Base-by-base conservation (phyloP, 495 filamentous ascomycete species). In the Hypomontagnella submonticulosa region DNA sequence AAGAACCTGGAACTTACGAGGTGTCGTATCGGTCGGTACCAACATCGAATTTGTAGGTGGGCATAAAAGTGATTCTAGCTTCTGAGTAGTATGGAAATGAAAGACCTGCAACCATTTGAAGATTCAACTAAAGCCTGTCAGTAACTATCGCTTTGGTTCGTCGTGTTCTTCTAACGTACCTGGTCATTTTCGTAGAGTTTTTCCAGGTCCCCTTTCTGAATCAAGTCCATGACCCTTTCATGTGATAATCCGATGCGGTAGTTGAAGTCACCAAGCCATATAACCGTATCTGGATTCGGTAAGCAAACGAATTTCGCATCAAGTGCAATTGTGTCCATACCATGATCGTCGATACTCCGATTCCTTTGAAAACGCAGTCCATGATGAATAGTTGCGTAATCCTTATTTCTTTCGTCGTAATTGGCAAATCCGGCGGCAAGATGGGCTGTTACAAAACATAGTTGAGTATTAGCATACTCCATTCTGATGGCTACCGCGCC, bases 261-360 rank as follows among this genome's bases (percentile, higher is more conserved):
- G 70, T 99, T 99, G 79, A 99, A 99, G 75, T 99, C 95, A 6
- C 95, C 95, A 42, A 97, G 83, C 96, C 96, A 99, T 59, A 99
- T 90, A n/a, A 98, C 87, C 19, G 87, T 88, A 73, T 97, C 81
- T 83, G 43, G 64, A 46, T 49, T 42, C 11, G 8, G 46, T 62
- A 36, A 48, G 46, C 23, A 41, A 38, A 43, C n/a, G 32, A n/a
- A 40, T 7, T 20, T 18, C 16, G 8, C 27, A 41, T 11, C n/a
- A 15, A 7, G 13, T 15, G 13, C 11, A 42, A 37, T 33, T 12
- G 5, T 13, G 1, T 32, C 66, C 79, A 58, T 73, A 81, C 80
- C 91, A 71, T 99, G 95, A 72, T 97, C 89, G 57, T 94, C 90
- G 61, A 99, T 97, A 19, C 87, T 83, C 55, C 93, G 82, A 71